Base-by-base conservation (phyloP, 2,329 filamentous ascomycete species). In the Botryosphaeria dothidea region DNA sequence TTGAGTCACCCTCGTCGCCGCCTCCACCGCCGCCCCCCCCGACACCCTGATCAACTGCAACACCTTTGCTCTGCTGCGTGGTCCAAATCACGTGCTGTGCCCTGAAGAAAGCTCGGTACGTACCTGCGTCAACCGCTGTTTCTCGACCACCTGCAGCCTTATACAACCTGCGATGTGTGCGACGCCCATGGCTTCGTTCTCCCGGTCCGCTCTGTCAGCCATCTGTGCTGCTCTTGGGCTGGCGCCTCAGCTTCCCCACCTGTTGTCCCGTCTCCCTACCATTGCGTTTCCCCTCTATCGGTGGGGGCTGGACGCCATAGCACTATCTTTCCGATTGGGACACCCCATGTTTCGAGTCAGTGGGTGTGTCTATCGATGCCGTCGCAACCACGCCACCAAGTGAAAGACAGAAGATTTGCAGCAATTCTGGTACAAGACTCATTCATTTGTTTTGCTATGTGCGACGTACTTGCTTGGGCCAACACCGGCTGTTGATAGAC, bases 91-190 rank as follows among this genome's bases (percentile, higher is more conserved):
- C 54, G 54, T 58, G 54, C 38, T 1, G 7, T n/a, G 8, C 23
- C 56, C 25, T 60, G 56, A 60, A 60, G 56, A 60, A 60, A 23
- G n/a, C 41, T 25, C 27, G 41, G 56, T 46, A 60, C 38, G 56
- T 60, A 45, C 56, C 56, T 60, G 56, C 56, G 15, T 46, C 56
- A 34, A 60, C 56, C 56, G 46, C 41, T 60, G 56, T 60, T 60
- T 60, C 41, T 60, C 56, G 25, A 27, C 41, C 38, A 46, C 56
- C 56, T 60, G 56, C 56, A 60, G 56, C 56, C 56, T 60, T 60
- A 60, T 21, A 60, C 56, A 23, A 17, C 27, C 48, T 51, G 48
- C 48, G 48, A n/a, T n/a, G 17, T 25, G 25, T 58, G 34, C 36
- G 25, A 31, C 54, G 36, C 23, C 17, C 25, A 23, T n/a, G 7